Conservation (phyloP, 2,329 filamentous ascomycete species). For the Hymenoscyphus occultus region DNA sequence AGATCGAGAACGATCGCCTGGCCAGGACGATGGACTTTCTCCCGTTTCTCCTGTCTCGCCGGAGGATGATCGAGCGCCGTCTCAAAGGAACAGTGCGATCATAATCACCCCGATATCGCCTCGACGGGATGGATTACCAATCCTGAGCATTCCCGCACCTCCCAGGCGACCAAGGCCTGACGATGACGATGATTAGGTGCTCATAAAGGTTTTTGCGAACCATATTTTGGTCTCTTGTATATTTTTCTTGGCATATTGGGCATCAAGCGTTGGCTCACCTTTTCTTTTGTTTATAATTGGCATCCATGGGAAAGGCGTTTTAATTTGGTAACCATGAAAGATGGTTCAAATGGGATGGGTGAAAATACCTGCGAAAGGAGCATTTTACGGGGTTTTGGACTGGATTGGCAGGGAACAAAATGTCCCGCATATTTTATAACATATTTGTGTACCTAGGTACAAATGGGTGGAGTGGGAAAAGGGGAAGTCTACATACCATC, state of each 20-base stretch:
- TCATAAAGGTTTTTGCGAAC: not conserved
- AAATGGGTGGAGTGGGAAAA: not conserved
- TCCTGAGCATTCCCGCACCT: conserved; percentile 34
- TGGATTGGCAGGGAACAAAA: not conserved
- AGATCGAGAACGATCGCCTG: conserved; percentile 19
- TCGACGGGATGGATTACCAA: conserved; percentile 24
- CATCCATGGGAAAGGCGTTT: not conserved
- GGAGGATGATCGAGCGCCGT: conserved; percentile 11
- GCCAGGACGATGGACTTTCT: conserved; percentile 12
- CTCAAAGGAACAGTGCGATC: conserved; percentile 20
- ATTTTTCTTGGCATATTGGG: not conserved
- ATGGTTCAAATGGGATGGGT: not conserved
- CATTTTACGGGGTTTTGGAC: not conserved
- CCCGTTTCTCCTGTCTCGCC: conserved; percentile 14
- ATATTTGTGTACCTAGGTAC: not conserved
- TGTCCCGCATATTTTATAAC: not conserved
- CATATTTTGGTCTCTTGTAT: not conserved
- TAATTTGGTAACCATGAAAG: not conserved
- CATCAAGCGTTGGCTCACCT: not conserved
- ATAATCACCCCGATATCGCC: conserved; percentile 22
- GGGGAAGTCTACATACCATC: not conserved
- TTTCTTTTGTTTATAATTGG: not conserved
- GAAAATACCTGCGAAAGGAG: not conserved
- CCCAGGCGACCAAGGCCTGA: conserved; percentile 28
- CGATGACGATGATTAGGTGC: conserved; percentile 2